Conservation (phyloP, 371 early-diverging fungal species). For the Lichtheimia ramosa region DNA sequence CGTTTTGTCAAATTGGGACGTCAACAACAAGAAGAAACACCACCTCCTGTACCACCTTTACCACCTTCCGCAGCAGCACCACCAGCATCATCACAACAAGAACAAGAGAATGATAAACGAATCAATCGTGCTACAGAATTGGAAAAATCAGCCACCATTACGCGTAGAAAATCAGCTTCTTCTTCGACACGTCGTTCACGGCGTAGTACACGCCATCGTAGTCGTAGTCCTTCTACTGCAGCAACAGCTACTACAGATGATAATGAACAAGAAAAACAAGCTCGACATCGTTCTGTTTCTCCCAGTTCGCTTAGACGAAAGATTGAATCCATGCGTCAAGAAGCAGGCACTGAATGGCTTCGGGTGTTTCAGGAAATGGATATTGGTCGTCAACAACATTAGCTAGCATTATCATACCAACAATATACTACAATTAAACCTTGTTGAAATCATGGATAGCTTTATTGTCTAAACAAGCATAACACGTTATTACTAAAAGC, state of each 20-base stretch:
- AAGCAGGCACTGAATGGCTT: constrained; percentile 67
- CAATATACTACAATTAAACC: too few relatives aligned
- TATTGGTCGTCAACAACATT: constrained; percentile 12
- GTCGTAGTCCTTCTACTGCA: constrained; percentile 18
- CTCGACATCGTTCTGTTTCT: constrained; percentile 13
- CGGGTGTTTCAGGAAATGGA: constrained; percentile 63
- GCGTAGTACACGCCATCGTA: constrained; percentile 24
- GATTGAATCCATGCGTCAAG: constrained; percentile 62
- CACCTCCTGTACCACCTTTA: too few relatives aligned
- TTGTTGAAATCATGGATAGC: too few relatives aligned
- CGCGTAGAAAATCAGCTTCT: constrained; percentile 20
- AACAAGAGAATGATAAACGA: constrained; percentile 30
- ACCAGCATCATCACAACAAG: not conserved
- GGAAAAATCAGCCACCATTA: constrained; percentile 27
- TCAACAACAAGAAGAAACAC: constrained; percentile 11
- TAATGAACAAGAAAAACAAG: constrained; percentile 8
- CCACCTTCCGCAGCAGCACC: constrained; percentile 4
- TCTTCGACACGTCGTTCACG: constrained; percentile 20
- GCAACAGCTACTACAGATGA: not conserved
- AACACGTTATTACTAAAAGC: too few relatives aligned
- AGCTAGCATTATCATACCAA: too few relatives aligned
- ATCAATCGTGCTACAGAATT: constrained; percentile 48
- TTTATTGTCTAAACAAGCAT: too few relatives aligned
- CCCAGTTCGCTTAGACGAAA: constrained; percentile 42
- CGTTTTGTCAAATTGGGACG: constrained; percentile 36